Percentiles rank a stretch among this genome's conserved stretches.
phyloP scores from a whole-genome alignment of 2,329 filamentous ascomycete genomes.

The Colletotrichum higginsianum region DNA sequence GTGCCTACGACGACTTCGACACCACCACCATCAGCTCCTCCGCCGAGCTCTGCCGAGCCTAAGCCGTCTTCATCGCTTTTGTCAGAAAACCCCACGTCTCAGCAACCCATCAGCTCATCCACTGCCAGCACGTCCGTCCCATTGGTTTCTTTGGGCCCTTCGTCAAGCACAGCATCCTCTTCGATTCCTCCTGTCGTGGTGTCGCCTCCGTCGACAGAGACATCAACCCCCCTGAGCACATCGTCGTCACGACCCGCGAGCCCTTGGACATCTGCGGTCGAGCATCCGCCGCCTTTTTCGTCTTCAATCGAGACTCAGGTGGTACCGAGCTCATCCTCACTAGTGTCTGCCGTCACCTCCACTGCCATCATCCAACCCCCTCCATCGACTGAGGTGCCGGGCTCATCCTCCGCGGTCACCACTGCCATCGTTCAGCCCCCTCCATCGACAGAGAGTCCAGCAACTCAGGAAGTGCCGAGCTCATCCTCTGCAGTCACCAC shows the following conservation, averaged over 20 bases:
- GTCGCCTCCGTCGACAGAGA: neutral
- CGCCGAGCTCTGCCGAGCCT: slow-evolving; percentile 8
- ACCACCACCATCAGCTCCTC: slow-evolving; percentile 9
- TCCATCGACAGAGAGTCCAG: neutral
- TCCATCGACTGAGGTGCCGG: neutral
- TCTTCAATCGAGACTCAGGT: neutral
- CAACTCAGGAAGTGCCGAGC: neutral
- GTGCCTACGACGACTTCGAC: slow-evolving; percentile 14
- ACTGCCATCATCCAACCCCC: neutral
- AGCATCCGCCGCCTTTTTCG: neutral
- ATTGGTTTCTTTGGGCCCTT: neutral
- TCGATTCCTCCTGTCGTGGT: neutral
- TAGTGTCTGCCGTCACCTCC: neutral
- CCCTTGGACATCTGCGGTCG: neutral
- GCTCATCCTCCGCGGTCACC: neutral
- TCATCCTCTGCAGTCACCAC: neutral
- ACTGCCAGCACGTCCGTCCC: neutral
- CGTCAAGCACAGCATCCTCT: neutral
- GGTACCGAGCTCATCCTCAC: neutral
- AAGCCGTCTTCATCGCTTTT: neutral
- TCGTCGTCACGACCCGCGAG: neutral
- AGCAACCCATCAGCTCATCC: slow-evolving; percentile 4
- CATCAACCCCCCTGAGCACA: neutral
- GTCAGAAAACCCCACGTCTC: neutral
- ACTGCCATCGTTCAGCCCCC: neutral